phyloP scores from a whole-genome alignment of 148 eudicot species.

The Chenopodium formosanum region DNA sequence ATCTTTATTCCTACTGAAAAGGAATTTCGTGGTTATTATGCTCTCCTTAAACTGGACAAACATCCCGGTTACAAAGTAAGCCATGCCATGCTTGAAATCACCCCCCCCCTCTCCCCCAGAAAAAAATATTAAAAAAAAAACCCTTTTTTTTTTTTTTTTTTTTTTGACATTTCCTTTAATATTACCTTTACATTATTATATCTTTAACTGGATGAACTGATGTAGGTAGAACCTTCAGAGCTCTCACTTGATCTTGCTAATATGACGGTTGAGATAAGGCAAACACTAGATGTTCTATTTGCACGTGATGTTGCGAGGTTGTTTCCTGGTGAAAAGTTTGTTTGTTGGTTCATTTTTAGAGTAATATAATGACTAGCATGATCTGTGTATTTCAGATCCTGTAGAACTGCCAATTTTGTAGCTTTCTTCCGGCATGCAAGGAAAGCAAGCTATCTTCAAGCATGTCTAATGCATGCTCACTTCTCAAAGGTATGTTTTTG shows the following conservation, averaged over 20 bases:
- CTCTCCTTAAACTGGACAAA: slow-evolving; percentile 93
- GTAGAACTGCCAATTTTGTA: slow-evolving; percentile 89
- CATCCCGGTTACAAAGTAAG: slow-evolving; percentile 99
- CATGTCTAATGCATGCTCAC: slow-evolving; percentile 99
- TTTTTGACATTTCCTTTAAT: too few relatives aligned
- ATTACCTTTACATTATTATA: neutral
- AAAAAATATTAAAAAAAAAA: too few relatives aligned
- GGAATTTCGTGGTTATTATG: slow-evolving; percentile 98
- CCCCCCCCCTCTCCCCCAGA: too few relatives aligned
- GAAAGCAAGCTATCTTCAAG: slow-evolving; percentile 89
- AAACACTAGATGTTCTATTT: slow-evolving; percentile 78
- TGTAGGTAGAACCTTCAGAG: slow-evolving; percentile 97
- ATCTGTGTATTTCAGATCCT: slow-evolving; percentile 60
- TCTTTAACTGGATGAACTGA: slow-evolving; percentile 31
- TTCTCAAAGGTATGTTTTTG: slow-evolving; percentile 71
- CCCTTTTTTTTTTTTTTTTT: too few relatives aligned
- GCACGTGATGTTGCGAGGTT: slow-evolving; percentile 98
- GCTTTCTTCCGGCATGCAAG: slow-evolving; percentile 91
- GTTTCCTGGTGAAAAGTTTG: slow-evolving; percentile 17
- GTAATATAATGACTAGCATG: slow-evolving; percentile 27
- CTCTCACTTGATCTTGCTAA: slow-evolving; percentile 97
- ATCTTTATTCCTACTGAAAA: slow-evolving; percentile 68
- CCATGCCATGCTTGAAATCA: slow-evolving; percentile 33
- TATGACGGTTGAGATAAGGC: slow-evolving; percentile 89
- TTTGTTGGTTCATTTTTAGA: slow-evolving; percentile 13